Evolutionary conservation across 1,284 basidiomycete species (phyloP), one percentile per base, ranked within the genome.

Genomic region (Irpex rosettiformis): DNA sequence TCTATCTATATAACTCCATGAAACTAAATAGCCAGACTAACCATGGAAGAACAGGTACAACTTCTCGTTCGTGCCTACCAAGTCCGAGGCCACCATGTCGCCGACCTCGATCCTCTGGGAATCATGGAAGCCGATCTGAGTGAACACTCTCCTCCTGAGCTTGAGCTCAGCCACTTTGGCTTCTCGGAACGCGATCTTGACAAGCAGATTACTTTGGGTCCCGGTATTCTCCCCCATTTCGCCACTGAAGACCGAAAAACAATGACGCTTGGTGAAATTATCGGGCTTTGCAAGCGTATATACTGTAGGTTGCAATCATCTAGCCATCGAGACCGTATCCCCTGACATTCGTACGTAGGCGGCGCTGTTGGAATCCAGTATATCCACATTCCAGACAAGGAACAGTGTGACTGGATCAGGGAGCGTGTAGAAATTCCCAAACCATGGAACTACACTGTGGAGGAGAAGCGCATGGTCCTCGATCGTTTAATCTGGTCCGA

Each of bases 401-500:
- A 96, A 67, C 93, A 98, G 74, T 99, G 97, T 71, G 96, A 99
- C 77, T 99, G 97, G 97, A 95, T 99, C 67, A 86, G 97, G 65
- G 93, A 96, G 74, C 93, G 97, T 63, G 84, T 99, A 58, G 97
- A 99, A 76, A 90, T 92, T 22, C 97, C 97, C 3, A 89, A 93
- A 67, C 96, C 96, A n/a, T 98, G 94, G 94, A 94, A 94, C 70
- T 99, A 99, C 79, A 91, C 91, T 51, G 85, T 94, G 60, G 97
- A 99, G 70, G 96, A 99, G 80, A 99, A 99, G 79, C 89, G 95
- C 59, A 96, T 97, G 90, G 97, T 99, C 65, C 85, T 99, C 60
- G 97, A 99, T 77, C 93, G 97, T 62, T 88, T 98, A 69, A 98
- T 98, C 75, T 99, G 97, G 97, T 99, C 96, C 27, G 96, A 99